These are phyloP conservation scores for Jackrogersella multiformis DNA, from an alignment of 495 filamentous ascomycete species.

Conservation along the genomic window DNA sequence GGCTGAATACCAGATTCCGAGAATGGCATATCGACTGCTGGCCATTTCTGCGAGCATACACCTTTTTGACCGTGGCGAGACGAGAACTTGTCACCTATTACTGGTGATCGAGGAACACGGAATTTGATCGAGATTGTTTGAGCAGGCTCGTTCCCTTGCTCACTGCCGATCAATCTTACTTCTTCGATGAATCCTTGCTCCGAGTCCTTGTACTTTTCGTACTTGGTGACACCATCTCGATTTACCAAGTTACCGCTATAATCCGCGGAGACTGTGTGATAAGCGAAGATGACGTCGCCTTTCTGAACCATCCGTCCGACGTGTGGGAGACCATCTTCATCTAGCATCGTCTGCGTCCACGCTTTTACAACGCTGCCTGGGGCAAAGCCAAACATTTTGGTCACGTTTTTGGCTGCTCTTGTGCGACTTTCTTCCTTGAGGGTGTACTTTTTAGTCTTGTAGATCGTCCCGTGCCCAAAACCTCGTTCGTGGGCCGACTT, in stretches of 20 bases:
- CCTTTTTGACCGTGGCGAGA: slow-evolving; percentile 98
- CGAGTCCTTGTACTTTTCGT: slow-evolving; percentile 88
- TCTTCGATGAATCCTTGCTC: slow-evolving; percentile 92
- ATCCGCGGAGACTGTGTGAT: slow-evolving; percentile 85
- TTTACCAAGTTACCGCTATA: slow-evolving; percentile 78
- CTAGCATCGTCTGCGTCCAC: slow-evolving; percentile 72
- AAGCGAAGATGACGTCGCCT: slow-evolving; percentile 86
- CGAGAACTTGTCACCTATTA: slow-evolving; percentile 99
- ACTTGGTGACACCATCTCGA: slow-evolving; percentile 79
- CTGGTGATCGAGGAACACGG: slow-evolving; percentile 85
- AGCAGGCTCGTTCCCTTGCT: slow-evolving; percentile 80
- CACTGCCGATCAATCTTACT: slow-evolving; percentile 86
- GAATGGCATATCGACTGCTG: slow-evolving; percentile 93
- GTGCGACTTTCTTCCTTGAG: slow-evolving; percentile 75
- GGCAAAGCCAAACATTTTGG: slow-evolving; percentile 86
- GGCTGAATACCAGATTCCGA: slow-evolving; percentile 96
- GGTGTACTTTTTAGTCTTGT: slow-evolving; percentile 92
- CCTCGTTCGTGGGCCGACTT: slow-evolving; percentile 97
- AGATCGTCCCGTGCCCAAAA: slow-evolving; percentile 96
- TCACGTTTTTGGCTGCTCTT: slow-evolving; percentile 63
- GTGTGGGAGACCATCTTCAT: slow-evolving; percentile 85
- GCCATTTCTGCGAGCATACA: slow-evolving; percentile 97
- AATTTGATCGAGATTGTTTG: slow-evolving; percentile 91
- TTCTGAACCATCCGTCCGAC: slow-evolving; percentile 78
- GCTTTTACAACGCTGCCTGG: slow-evolving; percentile 71